Percentiles rank a stretch among this genome's conserved stretches.
These are phyloP conservation scores for Cadophora gregata DNA, from an alignment of 2,329 filamentous ascomycete species.

Conservation along the genomic window DNA sequence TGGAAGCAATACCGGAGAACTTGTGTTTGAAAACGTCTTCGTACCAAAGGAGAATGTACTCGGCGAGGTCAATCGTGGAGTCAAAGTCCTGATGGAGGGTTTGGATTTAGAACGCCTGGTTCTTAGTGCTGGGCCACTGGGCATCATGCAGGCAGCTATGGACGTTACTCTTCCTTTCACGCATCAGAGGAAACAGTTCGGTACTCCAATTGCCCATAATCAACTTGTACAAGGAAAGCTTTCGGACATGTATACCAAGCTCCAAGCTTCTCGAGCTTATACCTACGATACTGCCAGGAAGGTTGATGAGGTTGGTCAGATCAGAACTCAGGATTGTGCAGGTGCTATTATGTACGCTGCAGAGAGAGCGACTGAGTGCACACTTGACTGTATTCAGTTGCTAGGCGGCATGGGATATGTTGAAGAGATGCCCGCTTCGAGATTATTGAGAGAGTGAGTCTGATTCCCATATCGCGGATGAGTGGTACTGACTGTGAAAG, in stretches of 20 bases:
- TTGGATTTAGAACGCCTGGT: slow-evolving; percentile 93
- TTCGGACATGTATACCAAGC: slow-evolving; percentile 97
- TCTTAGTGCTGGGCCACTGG: slow-evolving; percentile 86
- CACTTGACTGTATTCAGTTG: slow-evolving; percentile 88
- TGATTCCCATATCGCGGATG: neutral
- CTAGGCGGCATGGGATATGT: slow-evolving; percentile 96
- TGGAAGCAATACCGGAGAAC: slow-evolving; percentile 93
- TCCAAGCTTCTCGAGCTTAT: slow-evolving; percentile 82
- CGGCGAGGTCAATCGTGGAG: slow-evolving; percentile 80
- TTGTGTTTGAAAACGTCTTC: slow-evolving; percentile 90
- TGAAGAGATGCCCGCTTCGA: slow-evolving; percentile 90
- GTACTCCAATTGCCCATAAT: slow-evolving; percentile 83
- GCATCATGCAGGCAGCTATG: slow-evolving; percentile 91
- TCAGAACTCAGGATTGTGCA: slow-evolving; percentile 90
- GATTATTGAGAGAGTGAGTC: slow-evolving; percentile 70
- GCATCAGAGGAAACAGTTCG: slow-evolving; percentile 90
- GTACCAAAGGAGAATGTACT: slow-evolving; percentile 84
- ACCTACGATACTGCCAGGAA: slow-evolving; percentile 82
- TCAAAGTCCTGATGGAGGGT: slow-evolving; percentile 93
- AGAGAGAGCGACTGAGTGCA: slow-evolving; percentile 85
- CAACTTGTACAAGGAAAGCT: slow-evolving; percentile 93
- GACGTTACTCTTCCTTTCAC: slow-evolving; percentile 88
- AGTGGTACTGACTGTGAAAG: slow-evolving; percentile 49
- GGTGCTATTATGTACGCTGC: slow-evolving; percentile 93
- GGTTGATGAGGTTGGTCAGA: slow-evolving; percentile 76